Evolutionary conservation across 2,329 filamentous ascomycete species (phyloP).

Genomic region (Zymoseptoria tritici): DNA sequence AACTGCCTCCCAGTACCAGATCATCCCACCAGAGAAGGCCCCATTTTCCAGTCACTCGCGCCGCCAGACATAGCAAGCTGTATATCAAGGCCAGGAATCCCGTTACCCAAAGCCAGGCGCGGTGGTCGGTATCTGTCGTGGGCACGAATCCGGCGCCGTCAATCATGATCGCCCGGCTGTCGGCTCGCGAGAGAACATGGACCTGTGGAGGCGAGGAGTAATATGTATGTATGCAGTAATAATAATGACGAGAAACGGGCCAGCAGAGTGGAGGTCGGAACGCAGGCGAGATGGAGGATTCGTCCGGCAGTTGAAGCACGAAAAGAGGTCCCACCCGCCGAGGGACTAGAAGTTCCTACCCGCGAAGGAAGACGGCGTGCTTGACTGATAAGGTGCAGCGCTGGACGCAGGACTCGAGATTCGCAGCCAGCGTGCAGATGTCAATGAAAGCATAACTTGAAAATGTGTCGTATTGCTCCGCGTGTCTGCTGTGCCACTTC

Average conservation of each 20-base stretch:
- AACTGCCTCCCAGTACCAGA: slow-evolving; percentile 9
- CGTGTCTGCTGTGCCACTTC: background rate
- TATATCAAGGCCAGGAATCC: slow-evolving; percentile 14
- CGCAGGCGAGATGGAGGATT: background rate
- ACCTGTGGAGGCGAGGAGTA: background rate
- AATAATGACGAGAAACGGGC: background rate
- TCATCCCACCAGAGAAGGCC: slow-evolving; percentile 19
- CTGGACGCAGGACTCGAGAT: background rate
- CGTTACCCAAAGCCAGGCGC: slow-evolving; percentile 18
- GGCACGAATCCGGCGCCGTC: slow-evolving; percentile 13
- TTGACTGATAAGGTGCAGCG: background rate
- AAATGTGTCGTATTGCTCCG: background rate
- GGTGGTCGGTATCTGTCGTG: slow-evolving; percentile 10
- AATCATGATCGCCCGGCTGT: slow-evolving; percentile 3
- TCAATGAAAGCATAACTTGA: background rate
- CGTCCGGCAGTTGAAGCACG: background rate
- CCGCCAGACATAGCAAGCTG: slow-evolving; percentile 16
- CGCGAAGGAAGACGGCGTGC: background rate
- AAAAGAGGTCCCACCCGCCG: background rate
- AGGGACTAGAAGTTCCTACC: background rate
- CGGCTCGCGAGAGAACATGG: background rate
- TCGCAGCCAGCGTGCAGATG: background rate
- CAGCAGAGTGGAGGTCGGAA: background rate
- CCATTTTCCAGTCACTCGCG: slow-evolving; percentile 15
- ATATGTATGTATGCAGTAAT: background rate